These are phyloP conservation scores for Chlorella variabilis DNA, from an alignment of 163 green algal species.

Conservation along the genomic window DNA sequence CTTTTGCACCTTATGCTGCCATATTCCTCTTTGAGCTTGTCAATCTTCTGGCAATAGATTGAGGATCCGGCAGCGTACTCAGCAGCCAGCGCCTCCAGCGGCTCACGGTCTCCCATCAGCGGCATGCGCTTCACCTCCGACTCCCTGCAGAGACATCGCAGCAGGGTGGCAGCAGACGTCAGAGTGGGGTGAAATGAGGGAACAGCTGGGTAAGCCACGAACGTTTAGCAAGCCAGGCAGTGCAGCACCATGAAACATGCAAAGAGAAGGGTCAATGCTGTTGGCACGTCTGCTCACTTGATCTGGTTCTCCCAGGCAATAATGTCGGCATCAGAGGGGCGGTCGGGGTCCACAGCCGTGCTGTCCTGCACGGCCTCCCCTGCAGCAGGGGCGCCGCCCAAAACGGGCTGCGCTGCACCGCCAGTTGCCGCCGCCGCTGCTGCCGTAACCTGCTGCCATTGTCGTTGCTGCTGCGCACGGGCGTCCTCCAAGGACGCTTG, in stretches of 20 bases:
- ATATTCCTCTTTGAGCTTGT: slow-evolving; percentile 63
- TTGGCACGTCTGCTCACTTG: no score
- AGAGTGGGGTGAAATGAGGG: no score
- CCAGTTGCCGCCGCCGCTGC: not conserved
- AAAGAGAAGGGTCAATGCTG: no score
- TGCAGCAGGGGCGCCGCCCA: not conserved
- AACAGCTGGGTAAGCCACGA: no score
- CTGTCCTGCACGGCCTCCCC: not conserved
- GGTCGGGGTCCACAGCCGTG: not conserved
- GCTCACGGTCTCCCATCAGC: slow-evolving; percentile 60
- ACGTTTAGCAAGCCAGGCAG: no score
- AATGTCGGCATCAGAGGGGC: slow-evolving; percentile 71
- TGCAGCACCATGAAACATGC: no score
- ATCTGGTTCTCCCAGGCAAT: slow-evolving; percentile 72
- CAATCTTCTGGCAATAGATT: slow-evolving; percentile 79
- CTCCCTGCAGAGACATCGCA: no score
- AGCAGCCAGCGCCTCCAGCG: slow-evolving; percentile 52
- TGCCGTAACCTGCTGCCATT: not conserved
- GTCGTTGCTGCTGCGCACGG: not conserved
- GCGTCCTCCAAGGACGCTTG: slow-evolving; percentile 4
- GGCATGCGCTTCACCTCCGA: slow-evolving; percentile 35
- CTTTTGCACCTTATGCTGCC: slow-evolving; percentile 33
- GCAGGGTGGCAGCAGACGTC: no score
- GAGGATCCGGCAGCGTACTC: slow-evolving; percentile 75
- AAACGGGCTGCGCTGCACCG: not conserved